These are phyloP conservation scores for Buddleja alternifolia DNA, from an alignment of 257 asterid genomes.

Conservation along the genomic window DNA sequence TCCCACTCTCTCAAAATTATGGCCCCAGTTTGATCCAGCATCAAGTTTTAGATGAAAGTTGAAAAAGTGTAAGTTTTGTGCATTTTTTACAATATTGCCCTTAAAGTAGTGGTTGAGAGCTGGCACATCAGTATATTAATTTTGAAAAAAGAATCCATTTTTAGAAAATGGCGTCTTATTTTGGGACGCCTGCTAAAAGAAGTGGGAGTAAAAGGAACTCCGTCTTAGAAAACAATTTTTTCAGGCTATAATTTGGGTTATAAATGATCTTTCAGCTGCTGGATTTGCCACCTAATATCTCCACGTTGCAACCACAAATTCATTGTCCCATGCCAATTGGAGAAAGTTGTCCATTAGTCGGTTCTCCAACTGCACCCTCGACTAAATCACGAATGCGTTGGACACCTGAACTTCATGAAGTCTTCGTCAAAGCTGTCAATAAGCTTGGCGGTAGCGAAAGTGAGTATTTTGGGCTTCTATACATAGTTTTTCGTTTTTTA, in stretches of 20 bases:
- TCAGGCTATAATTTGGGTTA: conserved; percentile 15
- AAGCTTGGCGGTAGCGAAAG: conserved; percentile 95
- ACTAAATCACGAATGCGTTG: conserved; percentile 88
- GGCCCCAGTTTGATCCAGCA: no score
- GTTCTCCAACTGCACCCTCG: conserved; percentile 49
- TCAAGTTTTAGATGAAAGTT: no score
- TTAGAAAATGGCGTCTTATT: no score
- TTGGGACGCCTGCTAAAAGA: no score
- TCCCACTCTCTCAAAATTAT: no score
- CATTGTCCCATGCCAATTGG: conserved; percentile 33
- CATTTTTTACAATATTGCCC: no score
- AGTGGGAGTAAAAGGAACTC: no score
- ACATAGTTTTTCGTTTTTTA: conserved; percentile 14
- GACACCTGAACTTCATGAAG: conserved; percentile 97
- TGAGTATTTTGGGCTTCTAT: conserved; percentile 38
- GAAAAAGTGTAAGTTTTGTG: no score
- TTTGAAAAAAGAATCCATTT: no score
- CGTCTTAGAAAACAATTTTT: background rate
- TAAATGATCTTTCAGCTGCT: conserved; percentile 43
- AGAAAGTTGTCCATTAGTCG: conserved; percentile 33
- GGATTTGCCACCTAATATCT: conserved; percentile 42
- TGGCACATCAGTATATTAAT: no score
- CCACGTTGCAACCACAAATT: conserved; percentile 40
- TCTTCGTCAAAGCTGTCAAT: conserved; percentile 77
- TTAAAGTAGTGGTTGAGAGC: no score